Conservation (phyloP, 225 moss, liverwort and hornwort genomes). For the Thuidium tamariscinum region DNA sequence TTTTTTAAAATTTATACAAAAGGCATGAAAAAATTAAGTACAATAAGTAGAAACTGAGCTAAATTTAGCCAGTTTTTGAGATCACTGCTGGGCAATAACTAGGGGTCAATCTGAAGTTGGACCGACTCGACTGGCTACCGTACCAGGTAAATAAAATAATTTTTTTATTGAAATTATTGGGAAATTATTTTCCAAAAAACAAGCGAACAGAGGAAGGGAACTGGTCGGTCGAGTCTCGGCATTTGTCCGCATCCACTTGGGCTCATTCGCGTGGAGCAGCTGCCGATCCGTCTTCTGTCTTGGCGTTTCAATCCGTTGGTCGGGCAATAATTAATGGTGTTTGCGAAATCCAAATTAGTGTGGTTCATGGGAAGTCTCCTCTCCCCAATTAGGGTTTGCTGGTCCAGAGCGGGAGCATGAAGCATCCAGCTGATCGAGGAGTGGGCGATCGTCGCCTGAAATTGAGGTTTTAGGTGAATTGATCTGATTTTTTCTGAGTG, state of each 20-base stretch:
- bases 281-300: background rate
- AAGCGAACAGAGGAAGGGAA: background rate
- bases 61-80: no score
- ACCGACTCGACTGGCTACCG: background rate
- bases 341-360: background rate
- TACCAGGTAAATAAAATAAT: background rate
- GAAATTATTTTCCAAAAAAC: background rate
- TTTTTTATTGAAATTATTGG: background rate
- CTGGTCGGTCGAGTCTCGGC: background rate
- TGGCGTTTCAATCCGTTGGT: background rate
- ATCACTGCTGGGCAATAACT: no score
- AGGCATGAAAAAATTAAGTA: no score
- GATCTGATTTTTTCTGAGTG: background rate
- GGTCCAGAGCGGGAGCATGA: background rate
- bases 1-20: no score
- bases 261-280: background rate
- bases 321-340: background rate
- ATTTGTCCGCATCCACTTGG: background rate
- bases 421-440: background rate
- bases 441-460: no score
- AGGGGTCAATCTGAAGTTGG: background rate
- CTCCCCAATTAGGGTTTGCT: background rate
- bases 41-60: no score
- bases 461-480: background rate
- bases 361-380: background rate